phyloP scores from a whole-genome alignment of 305 asterid genomes.

The Solanum hybrid region DNA sequence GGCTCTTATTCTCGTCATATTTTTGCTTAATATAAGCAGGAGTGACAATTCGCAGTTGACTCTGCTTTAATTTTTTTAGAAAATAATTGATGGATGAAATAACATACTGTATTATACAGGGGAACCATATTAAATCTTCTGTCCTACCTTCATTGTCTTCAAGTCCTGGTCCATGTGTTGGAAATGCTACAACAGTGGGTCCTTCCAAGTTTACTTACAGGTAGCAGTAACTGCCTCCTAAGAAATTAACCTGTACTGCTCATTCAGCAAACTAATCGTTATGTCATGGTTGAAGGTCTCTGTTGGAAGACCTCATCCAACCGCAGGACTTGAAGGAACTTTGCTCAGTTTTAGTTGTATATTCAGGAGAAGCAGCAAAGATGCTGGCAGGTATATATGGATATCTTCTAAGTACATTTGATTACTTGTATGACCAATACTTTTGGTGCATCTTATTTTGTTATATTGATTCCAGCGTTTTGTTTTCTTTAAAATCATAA shows the following conservation, averaged over 20 bases:
- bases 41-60: constrained; percentile 23
- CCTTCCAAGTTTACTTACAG: constrained; percentile 88
- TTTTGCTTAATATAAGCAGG: constrained; percentile 27
- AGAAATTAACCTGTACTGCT: constrained; percentile 7
- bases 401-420: neutral
- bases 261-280: constrained; percentile 32
- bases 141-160: constrained; percentile 46
- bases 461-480: neutral
- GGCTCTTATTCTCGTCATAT: neutral
- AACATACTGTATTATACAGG: constrained; percentile 29
- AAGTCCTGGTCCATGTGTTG: constrained; percentile 43
- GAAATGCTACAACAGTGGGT: constrained; percentile 51
- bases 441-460: neutral
- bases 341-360: constrained; percentile 85
- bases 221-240: constrained; percentile 33
- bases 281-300: constrained; percentile 54
- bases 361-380: constrained; percentile 85
- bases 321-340: constrained; percentile 91
- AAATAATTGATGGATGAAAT: constrained; percentile 4
- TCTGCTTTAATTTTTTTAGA: neutral
- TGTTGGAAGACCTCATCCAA: constrained; percentile 89
- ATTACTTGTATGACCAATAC: neutral
- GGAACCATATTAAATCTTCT: constrained; percentile 49
- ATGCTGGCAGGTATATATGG: constrained; percentile 66
- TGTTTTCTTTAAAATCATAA: constrained; percentile 1